Base-by-base conservation (phyloP, 345 rosid species). In the Eutrema yunnanense region DNA sequence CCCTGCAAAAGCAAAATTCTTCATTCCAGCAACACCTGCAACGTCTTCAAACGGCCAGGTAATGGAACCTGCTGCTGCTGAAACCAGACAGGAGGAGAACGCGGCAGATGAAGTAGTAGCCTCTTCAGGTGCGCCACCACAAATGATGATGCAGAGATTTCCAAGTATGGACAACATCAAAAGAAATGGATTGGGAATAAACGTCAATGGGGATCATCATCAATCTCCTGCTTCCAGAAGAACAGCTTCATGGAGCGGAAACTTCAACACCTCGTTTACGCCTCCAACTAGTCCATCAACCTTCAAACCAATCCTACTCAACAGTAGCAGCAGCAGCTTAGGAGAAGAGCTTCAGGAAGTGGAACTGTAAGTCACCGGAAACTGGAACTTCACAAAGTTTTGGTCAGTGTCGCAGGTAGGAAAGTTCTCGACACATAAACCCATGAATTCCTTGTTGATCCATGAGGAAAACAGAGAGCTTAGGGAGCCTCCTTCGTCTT, bases 341-440 rank as follows among this genome's bases (percentile, higher is more conserved):
- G 92, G 83, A 19, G 97, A 88, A 52, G 98, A 95, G 60, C 94
- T 95, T 48, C 94, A 92, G 27, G 96, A 92, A 80, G 99, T 95
- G 81, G 96, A 90, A 62, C 96, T 95, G 76, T 95, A 82, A 88
- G 79, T 50, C 62, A 34, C 84, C 34, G 8, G 34, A 19, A 32
- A 55, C 34, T 55, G 49, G n/a, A 26, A 26, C 3, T n/a, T 36
- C 27, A 47, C 38, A 13, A 41, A 47, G 53, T 19, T 72, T 40
- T 72, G 53, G 44, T 62, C 14, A 37, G 14, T 70, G 57, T 48
- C 29, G 11, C 30, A 13, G 40, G 29, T 58, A 27, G 49, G 48
- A 6, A 72, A 51, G 44, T 42, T 42, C 16, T 46, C 50, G 38
- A 46, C 56, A 65, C 58, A 37, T 40, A 53, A 72, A 62, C 69